Evolutionary conservation across 202 grass and related monocot species (phyloP), one percentile per base, ranked within the genome.

Genomic region (Panicum virgatum): DNA sequence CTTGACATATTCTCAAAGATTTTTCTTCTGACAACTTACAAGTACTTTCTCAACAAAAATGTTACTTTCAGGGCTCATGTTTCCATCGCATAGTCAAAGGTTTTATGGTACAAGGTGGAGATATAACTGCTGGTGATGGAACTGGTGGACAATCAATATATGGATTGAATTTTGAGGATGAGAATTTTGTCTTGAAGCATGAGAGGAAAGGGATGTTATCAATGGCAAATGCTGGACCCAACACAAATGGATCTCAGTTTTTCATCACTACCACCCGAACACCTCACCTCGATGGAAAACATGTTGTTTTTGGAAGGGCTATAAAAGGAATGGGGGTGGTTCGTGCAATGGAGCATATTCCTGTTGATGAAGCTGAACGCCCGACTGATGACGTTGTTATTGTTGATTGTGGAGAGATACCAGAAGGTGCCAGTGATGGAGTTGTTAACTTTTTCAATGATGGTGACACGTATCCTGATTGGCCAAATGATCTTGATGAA

Each of bases 21-120:
- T 46, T 46, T 50, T 70, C 56, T 56, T 0, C 72, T 87, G 25
- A 70, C 26, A 78, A 60, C 4, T 32, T 69, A 59, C 39, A 52
- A 67, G 3, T 66, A 70, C 7, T 72, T 72, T 78, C 26, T 53
- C 12, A 27, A 66, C 62, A 51, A 73, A 37, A 38, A 73, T 37
- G 20, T 37, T 38, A 14, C 48, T 73, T 84, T 61, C 88, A 98
- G 96, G 92, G 96, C 8, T 81, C 92, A 88, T 73, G 57, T 52
- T 95, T 98, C 81, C 96, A 98, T 81, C 92, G 92, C 51, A 90
- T 93, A 18, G 62, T 98, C 59, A 95, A 98, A 78, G 92, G 96
- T 66, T 93, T 98, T 81, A 95, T 98, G 96, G 79, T 97, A 75
- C 91, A 98, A 98, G 95, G 90, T 5, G 95, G 95, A 82, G 95